A percentile compares a stretch with the other conserved stretches of the same genome.
phyloP scores from a whole-genome alignment of 2,329 filamentous ascomycete genomes.

The Fusarium nodosum region DNA sequence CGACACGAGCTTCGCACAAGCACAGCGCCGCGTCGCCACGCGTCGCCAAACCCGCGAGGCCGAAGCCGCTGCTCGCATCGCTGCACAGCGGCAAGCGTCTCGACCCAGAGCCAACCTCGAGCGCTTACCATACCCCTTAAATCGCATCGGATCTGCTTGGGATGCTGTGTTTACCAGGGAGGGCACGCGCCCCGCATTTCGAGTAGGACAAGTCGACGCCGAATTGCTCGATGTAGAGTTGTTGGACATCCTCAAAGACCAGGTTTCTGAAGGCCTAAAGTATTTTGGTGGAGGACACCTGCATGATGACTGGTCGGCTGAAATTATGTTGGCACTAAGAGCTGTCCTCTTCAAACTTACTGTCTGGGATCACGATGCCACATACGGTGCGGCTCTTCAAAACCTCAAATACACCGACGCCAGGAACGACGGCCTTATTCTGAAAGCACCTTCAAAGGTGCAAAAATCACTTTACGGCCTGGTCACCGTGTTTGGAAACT shows the following conservation, averaged over 20 bases:
- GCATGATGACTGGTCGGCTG: conserved; percentile 87
- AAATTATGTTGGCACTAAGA: conserved; percentile 83
- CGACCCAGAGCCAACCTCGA: conserved; percentile 68
- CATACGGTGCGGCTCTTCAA: conserved; percentile 92
- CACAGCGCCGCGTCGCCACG: conserved; percentile 86
- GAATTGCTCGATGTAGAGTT: conserved; percentile 96
- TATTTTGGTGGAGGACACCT: conserved; percentile 83
- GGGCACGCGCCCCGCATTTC: conserved; percentile 86
- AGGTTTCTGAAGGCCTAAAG: conserved; percentile 89
- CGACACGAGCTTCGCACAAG: conserved; percentile 82
- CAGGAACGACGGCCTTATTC: conserved; percentile 71
- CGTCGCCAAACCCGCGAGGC: conserved; percentile 82
- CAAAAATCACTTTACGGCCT: conserved; percentile 90
- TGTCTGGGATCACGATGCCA: conserved; percentile 96
- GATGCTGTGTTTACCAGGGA: conserved; percentile 78
- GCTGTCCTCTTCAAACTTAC: conserved; percentile 92
- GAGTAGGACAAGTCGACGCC: conserved; percentile 95
- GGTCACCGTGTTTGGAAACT: conserved; percentile 87
- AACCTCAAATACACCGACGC: conserved; percentile 93
- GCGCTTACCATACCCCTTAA: conserved; percentile 73
- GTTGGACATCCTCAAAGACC: conserved; percentile 83
- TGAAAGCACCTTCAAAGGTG: conserved; percentile 78
- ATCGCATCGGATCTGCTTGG: conserved; percentile 73
- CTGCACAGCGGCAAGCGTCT: conserved; percentile 64
- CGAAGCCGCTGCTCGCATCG: conserved; percentile 70